Evolutionary conservation across 257 asterid species (phyloP), one percentile per base, ranked within the genome.

Genomic region (Catharanthus roseus): DNA sequence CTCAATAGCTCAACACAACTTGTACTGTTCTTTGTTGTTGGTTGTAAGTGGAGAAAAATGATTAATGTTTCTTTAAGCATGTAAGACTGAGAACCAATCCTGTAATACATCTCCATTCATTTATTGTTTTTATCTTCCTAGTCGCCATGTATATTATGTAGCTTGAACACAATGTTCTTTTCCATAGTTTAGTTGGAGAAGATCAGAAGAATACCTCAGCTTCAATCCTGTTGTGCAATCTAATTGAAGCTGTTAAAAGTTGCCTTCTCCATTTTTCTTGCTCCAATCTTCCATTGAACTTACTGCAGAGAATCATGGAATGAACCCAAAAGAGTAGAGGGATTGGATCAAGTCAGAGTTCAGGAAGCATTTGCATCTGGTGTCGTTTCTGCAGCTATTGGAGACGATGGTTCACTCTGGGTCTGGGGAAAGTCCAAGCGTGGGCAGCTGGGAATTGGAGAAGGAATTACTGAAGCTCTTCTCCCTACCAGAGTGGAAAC

Each of bases 361-460:
- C 58, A 67, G 78, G 79, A 86, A 50, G 89, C 90, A 65, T 88
- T 80, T 83, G 96, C 97, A 42, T 91, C 97, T 67, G 97, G 97
- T 68, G 96, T 86, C 56, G 75, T 89, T 73, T 93, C 96, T 67
- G 82, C 85, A 6, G 96, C 92, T 42, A 74, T 87, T 77, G 97
- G 93, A 75, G 90, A 88, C 13, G 97, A 88, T 74, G 97, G 99
- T 19, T 85, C 90, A 55, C 72, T 95, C 53, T 95, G 99, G 97
- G 99, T 89, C 19, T 95, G 97, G 99, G 99, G 97, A 65, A 86
- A 80, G 80, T 95, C 99, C 41, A 91, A 95, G 77, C 97, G 93
- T 18, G 99, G 99, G 67, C 97, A 89, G 77, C 85, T 95, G 26
- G 99, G 97, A 31, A 80, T 95, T 2, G 97, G 96, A 64, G 65